A percentile compares a stretch with the other conserved stretches of the same genome.
Evolutionary conservation across 345 rosid species (phyloP).

Genomic region (Xanthoceras sorbifolium): DNA sequence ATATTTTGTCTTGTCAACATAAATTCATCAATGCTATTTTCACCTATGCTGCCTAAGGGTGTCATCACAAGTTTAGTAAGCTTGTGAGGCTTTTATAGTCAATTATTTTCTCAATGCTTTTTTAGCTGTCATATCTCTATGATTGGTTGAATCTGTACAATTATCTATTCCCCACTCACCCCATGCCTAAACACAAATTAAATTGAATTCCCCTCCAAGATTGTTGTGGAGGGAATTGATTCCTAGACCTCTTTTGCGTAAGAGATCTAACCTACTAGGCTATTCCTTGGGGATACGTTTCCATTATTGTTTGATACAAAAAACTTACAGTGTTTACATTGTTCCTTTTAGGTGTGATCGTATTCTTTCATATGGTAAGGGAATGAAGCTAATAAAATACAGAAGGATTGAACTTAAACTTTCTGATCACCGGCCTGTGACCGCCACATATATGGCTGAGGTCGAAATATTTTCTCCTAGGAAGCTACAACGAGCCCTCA

Average conservation of each 20-base stretch:
- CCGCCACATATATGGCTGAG: conserved; percentile 76
- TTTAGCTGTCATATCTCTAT: not conserved
- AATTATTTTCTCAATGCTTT: not conserved
- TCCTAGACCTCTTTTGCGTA: not conserved
- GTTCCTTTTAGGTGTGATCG: conserved; percentile 78
- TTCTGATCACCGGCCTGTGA: conserved; percentile 97
- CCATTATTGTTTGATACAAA: not conserved
- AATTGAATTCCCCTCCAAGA: too few species aligned
- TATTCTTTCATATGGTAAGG: conserved; percentile 76
- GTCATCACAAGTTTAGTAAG: not conserved
- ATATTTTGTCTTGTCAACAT: not conserved
- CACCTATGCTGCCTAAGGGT: not conserved
- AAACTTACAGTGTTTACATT: not conserved
- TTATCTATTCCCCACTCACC: not conserved
- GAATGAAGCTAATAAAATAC: conserved; percentile 73
- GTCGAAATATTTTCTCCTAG: conserved; percentile 77
- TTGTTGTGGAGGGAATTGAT: not conserved
- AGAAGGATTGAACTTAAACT: conserved; percentile 65
- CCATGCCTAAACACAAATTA: not conserved
- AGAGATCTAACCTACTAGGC: not conserved
- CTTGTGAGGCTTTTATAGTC: not conserved
- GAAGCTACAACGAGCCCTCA: conserved; percentile 86
- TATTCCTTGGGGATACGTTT: not conserved
- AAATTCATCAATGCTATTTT: not conserved
- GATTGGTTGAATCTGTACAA: not conserved